Evolutionary conservation across 129 eudicot genomes (phyloP).

Genomic region (Cynara cardunculus): DNA sequence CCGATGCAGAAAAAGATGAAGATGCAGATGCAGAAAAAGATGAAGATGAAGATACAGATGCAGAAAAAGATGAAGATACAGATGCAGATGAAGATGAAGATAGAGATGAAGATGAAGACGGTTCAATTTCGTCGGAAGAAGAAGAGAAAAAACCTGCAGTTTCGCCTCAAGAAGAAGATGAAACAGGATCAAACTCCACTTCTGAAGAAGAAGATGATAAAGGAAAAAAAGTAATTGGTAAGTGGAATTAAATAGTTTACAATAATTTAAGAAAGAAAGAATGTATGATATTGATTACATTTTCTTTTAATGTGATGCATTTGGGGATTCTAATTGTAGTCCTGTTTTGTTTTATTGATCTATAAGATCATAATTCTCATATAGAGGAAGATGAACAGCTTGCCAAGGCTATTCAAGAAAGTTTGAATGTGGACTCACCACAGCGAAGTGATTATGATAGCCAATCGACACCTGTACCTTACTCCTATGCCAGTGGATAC

Average conservation of each 20-base stretch:
- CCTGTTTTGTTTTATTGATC: neutral
- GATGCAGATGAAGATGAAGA: neutral
- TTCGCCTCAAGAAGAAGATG: conserved; percentile 65
- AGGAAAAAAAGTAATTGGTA: conserved; percentile 81
- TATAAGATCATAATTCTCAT: conserved; percentile 38
- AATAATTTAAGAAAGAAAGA: neutral
- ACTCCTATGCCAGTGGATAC: conserved; percentile 48
- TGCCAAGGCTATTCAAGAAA: conserved; percentile 84
- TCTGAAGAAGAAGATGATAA: conserved; percentile 44
- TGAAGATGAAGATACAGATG: neutral
- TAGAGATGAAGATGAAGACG: neutral
- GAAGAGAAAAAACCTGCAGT: conserved; percentile 40
- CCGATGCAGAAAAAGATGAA: neutral
- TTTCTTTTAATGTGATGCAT: neutral
- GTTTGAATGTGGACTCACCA: conserved; percentile 62
- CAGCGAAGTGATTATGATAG: conserved; percentile 50
- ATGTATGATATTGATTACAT: neutral
- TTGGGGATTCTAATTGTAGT: conserved; percentile 1
- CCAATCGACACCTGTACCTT: conserved; percentile 50
- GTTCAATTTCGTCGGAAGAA: conserved; percentile 67
- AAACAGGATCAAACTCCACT: conserved; percentile 26
- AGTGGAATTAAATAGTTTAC: conserved; percentile 20
- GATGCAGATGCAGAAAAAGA: neutral
- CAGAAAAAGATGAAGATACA: neutral
- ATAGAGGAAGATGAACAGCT: conserved; percentile 84